Evolutionary conservation across 805 yeast species (phyloP), one percentile per base, ranked within the genome.

Genomic region (Metschnikowia hibisci): DNA sequence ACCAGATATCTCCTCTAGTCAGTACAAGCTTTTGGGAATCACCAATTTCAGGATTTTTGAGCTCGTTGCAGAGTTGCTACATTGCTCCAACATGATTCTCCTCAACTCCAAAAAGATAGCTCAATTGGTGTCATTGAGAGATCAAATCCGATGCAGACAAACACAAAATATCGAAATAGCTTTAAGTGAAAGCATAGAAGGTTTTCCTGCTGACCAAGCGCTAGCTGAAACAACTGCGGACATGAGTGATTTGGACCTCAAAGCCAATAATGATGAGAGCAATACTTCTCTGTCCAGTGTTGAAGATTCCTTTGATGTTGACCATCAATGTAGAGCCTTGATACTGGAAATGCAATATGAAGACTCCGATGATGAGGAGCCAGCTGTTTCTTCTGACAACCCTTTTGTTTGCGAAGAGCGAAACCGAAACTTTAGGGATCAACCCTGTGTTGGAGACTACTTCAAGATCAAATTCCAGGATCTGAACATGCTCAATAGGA

Each of bases 41-140:
- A 95, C 90, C 55, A 75, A 90, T 50, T 90, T 93, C 66, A 87
- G 89, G 58, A 78, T 93, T 18, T 82, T 96, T 47, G 99, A 93
- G 64, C 69, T 93, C 41, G 80, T 93, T 38, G 99, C 99, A 0
- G 99, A 93, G 58, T 72, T 93, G 32, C 73, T 93, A 44, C 99
- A 93, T 64, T 93, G 99, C 60, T 88, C 96, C n/a, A 93, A 93
- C 65, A 93, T 93, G 98, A 87, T 84, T 0, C 72, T 89, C 14
- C 74, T 93, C 52, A 93, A 91, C 61, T 88, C 90, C 35, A 79
- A 76, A 32, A 74, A 74, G 41, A 88, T 90, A 42, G 82, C 87
- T 61, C 71, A 72, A 25, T 74, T 87, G 34, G 81, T 88, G 18
- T 63, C 65, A 30, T 80, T 82, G 44, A 76, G 96, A 38, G 96